Evolutionary conservation across 805 yeast species (phyloP), one percentile per base, ranked within the genome.

Genomic region (Ogataea populi-albae): DNA sequence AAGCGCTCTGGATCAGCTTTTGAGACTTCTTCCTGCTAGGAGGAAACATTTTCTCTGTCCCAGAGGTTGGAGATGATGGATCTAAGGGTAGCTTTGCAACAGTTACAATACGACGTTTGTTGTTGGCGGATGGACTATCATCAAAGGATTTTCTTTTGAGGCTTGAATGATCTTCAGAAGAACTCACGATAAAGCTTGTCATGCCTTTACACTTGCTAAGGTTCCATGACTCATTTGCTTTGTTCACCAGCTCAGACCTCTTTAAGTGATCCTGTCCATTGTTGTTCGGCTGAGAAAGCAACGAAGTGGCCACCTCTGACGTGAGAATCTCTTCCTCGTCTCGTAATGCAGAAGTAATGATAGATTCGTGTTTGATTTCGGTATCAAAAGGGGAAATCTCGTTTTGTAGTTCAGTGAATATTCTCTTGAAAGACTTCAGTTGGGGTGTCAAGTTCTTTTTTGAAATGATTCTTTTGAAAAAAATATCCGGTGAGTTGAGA

Each of bases 191-290:
- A 10, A 41, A 36, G 30, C 29, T 28, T 18, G 42, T 26, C n/a
- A 27, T 19, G 12, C 17, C 30, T 30, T 40, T 25, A 23, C 37
- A 30, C 12, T 52, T 48, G 30, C 48, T 49, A 23, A 55, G 50
- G 29, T 51, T 64, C 69, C 69, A 64, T 1, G 58, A 42, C 35
- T 59, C 57, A 38, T 64, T 64, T 4, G 65, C 64, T 34, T 47
- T 54, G 33, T 54, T 57, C 17, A 64, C 59, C 14, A 64, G 44
- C 25, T 62, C 66, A 35, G 53, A 59, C 36, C 54, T 50, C 30
- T 56, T 57, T 29, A 57, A 35, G 35, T 30, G 38, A 36, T 33
- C 38, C 16, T 39, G 37, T 17, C 25, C 34, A 14, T 26, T 26
- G 8, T 26, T 15, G 10, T 26, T 23, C 3, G 45, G 42, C 26